Percentiles rank a stretch among this genome's conserved stretches.
Conservation (phyloP, 1,284 basidiomycete species). For the Malassezia furfur region DNA sequence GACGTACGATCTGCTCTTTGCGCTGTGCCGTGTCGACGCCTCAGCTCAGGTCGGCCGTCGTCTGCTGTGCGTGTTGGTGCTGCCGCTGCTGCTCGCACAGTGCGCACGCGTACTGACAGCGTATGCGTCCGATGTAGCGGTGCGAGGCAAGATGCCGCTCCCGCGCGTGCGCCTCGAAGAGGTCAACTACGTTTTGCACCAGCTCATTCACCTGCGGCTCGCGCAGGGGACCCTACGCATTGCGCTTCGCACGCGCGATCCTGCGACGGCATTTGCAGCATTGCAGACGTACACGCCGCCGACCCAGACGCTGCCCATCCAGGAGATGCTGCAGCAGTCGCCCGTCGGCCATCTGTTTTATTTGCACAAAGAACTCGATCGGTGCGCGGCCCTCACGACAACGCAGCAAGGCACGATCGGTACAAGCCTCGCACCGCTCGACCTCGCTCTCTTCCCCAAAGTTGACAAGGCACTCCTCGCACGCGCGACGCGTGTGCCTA, state of each 20-base stretch:
- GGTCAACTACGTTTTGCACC: conserved; percentile 63
- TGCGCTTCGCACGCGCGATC: background rate
- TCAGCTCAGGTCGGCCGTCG: conserved; percentile 53
- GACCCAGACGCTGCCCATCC: background rate
- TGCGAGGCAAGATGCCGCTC: conserved; percentile 59
- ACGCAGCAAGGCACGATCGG: conserved; percentile 3
- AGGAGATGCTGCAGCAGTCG: background rate
- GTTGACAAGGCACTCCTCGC: background rate
- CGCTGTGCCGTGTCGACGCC: conserved; percentile 57
- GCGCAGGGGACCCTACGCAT: background rate
- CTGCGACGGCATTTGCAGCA: background rate
- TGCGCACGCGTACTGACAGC: conserved; percentile 61
- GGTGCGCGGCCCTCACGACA: background rate
- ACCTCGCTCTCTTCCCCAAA: background rate
- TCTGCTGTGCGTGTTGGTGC: conserved; percentile 61
- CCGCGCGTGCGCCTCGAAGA: conserved; percentile 69
- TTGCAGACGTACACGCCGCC: background rate
- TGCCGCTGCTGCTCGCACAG: conserved; percentile 64
- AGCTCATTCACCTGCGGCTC: background rate
- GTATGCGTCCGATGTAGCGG: conserved; percentile 69
- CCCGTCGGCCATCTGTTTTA: background rate
- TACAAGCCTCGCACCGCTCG: conserved; percentile 1
- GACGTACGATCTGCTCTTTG: conserved; percentile 80
- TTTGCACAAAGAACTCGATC: background rate
- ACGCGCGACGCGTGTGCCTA: background rate